A percentile compares a stretch with the other conserved stretches of the same genome.
Evolutionary conservation across 148 eudicot genomes (phyloP).

Genomic region (Oxyria digyna): DNA sequence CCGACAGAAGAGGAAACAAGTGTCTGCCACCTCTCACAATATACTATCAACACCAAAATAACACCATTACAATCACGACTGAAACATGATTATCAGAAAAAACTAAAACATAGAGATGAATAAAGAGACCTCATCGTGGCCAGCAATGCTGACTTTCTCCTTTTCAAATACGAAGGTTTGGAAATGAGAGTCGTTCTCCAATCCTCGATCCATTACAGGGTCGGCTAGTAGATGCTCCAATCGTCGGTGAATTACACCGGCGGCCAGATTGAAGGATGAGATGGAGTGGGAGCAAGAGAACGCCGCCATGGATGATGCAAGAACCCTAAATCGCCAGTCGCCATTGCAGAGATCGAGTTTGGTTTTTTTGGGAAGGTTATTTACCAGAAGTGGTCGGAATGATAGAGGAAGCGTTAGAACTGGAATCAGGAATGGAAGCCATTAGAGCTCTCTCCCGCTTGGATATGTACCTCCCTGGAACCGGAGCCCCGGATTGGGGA

Average conservation of each 20-base stretch:
- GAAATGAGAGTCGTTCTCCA: constrained; percentile 39
- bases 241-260: too few relatives aligned
- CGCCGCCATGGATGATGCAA: too few relatives aligned
- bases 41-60: constrained; percentile 26
- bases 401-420: constrained; percentile 1
- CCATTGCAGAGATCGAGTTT: too few relatives aligned
- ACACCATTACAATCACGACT: neutral
- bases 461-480: constrained; percentile 25
- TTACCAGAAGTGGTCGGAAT: constrained; percentile 8
- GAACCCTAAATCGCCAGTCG: too few relatives aligned
- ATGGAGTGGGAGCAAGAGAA: too few relatives aligned
- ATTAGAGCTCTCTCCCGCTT: constrained; percentile 29
- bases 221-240: too few relatives aligned
- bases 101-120: neutral
- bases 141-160: constrained; percentile 70
- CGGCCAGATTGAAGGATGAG: too few relatives aligned
- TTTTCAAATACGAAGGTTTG: constrained; percentile 20
- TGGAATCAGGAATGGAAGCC: constrained; percentile 14
- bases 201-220: too few relatives aligned
- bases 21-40: constrained; percentile 96
- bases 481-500: constrained; percentile 12
- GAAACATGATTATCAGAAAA: neutral
- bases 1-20: constrained; percentile 74
- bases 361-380: too few relatives aligned
- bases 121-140: constrained; percentile 62